A percentile compares a stretch with the other conserved stretches of the same genome.
Evolutionary conservation across 2,329 filamentous ascomycete genomes (phyloP).

Genomic region (Huntiella abstrusa): DNA sequence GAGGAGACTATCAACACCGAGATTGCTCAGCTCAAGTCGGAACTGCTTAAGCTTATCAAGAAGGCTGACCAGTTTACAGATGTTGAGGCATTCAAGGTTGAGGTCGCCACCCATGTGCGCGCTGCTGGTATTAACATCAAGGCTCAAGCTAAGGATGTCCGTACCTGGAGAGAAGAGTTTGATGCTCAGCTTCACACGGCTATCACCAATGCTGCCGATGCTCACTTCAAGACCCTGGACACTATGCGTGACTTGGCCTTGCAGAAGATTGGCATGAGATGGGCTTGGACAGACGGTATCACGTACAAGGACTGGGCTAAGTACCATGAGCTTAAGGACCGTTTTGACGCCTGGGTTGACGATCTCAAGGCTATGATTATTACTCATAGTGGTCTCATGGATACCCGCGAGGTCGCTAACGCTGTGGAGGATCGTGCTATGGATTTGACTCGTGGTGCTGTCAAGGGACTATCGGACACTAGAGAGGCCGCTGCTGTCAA

Average conservation of each 20-base stretch:
- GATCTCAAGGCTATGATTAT: constrained; percentile 63
- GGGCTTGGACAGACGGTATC: constrained; percentile 89
- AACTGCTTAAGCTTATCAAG: constrained; percentile 36
- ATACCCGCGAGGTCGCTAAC: constrained; percentile 47
- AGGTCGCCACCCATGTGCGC: constrained; percentile 33
- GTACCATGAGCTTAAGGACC: constrained; percentile 72
- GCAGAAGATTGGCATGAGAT: constrained; percentile 81
- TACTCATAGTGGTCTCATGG: constrained; percentile 49
- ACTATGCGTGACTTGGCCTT: constrained; percentile 67
- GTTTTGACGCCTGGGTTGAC: constrained; percentile 67
- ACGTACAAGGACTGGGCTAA: constrained; percentile 96
- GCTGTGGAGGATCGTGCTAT: constrained; percentile 64
- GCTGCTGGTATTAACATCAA: constrained; percentile 55
- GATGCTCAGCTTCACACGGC: constrained; percentile 49
- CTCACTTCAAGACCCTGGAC: constrained; percentile 66
- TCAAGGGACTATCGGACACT: constrained; percentile 58
- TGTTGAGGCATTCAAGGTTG: constrained; percentile 23
- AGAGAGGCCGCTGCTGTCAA: constrained; percentile 80
- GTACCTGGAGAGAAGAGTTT: constrained; percentile 57
- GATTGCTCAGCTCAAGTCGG: constrained; percentile 44
- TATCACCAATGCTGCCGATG: constrained; percentile 54
- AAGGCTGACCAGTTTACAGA: constrained; percentile 28
- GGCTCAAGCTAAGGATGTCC: constrained; percentile 55
- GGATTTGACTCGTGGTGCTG: constrained; percentile 57
- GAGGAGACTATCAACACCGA: constrained; percentile 47